These are phyloP conservation scores for Fusarium goolgardi DNA, from an alignment of 2,329 filamentous ascomycete genomes.

Conservation along the genomic window DNA sequence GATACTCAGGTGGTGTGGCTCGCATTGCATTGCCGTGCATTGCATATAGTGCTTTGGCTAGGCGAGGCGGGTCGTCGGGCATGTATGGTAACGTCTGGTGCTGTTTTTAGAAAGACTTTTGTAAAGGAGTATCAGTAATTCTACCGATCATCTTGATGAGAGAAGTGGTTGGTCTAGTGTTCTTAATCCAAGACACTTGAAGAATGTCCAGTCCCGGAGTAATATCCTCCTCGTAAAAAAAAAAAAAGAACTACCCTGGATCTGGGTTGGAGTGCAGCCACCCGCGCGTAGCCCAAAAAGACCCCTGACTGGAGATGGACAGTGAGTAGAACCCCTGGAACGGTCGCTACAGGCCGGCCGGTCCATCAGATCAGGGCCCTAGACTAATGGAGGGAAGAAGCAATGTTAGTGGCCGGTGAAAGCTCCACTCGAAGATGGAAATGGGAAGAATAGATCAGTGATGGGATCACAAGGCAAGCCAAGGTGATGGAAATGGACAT, in stretches of 20 bases:
- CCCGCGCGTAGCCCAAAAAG: constrained; percentile 31
- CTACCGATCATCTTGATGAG: not conserved
- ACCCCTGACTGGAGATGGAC: constrained; percentile 36
- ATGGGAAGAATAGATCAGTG: constrained; percentile 38
- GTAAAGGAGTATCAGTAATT: not conserved
- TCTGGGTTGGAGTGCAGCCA: constrained; percentile 17
- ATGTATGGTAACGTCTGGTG: not conserved
- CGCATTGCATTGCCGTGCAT: constrained; percentile 42
- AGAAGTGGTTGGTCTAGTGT: not conserved
- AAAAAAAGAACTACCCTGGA: constrained; percentile 11
- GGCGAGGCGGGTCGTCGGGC: constrained; percentile 16
- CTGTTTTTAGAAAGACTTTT: not conserved
- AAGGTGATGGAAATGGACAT: constrained; percentile 8
- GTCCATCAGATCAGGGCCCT: constrained; percentile 32
- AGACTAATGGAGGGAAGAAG: constrained; percentile 1
- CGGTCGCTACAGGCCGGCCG: constrained; percentile 36
- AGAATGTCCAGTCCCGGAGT: constrained; percentile 10
- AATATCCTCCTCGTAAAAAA: constrained; percentile 13
- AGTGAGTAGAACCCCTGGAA: constrained; percentile 32
- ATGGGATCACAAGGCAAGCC: constrained; percentile 31
- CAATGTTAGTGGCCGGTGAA: constrained; percentile 32
- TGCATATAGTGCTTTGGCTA: constrained; percentile 39
- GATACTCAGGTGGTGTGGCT: constrained; percentile 36
- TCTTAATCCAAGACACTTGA: constrained; percentile 19
- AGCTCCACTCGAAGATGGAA: constrained; percentile 29